Base-by-base conservation (phyloP, 2,329 filamentous ascomycete genomes). In the Talaromyces sp. region DNA sequence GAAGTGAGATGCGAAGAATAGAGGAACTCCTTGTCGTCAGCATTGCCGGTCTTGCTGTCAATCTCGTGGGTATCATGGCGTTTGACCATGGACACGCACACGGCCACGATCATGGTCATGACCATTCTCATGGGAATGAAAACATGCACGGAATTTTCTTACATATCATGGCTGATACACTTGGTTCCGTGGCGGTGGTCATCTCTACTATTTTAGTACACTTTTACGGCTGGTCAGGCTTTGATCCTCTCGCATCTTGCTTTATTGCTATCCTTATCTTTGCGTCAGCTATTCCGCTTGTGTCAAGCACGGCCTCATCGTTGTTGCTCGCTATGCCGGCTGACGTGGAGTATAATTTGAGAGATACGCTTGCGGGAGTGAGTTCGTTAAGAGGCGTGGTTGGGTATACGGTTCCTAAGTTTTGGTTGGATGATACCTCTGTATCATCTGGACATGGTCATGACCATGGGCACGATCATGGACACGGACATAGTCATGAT, bases 61-160 rank as follows among this genome's bases (percentile, higher is more conserved):
- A 99, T 69, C 80, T 97, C 62, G 86, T 97, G 3, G 94, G 94
- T 5, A 91, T 99, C 70, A 87, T 89, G 69, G 89, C 90, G 0
- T 96, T 96, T 66, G 85, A 83, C 50, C 84, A 89, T 63, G 84
- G 84, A 39, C 84, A 88, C 65, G 48, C 53, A n/a, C 81, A 81
- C 65, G 70, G 66, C 19, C 69, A 78, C 59, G 71, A 76, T 3
- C 43, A 46, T 31, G 73, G 69, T 25, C 82, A 84, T 59, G 69
- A 68, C 19, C 57, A 59, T 15, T 55, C 52, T 1, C 88, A 92
- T 67, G 88, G 91, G 61, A 96, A 96, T 71, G 94, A 99, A 67
- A 99, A 99, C 70, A 97, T 99, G 92, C 84, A 94, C 66, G 94
- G 94, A 11, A 97, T 99, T 64, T 99, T 96, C 73, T 79, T 99